Percentiles rank a stretch among this genome's conserved stretches.
Conservation (phyloP, 768 basidiomycete genomes). For the Exsudoporus frostii region DNA sequence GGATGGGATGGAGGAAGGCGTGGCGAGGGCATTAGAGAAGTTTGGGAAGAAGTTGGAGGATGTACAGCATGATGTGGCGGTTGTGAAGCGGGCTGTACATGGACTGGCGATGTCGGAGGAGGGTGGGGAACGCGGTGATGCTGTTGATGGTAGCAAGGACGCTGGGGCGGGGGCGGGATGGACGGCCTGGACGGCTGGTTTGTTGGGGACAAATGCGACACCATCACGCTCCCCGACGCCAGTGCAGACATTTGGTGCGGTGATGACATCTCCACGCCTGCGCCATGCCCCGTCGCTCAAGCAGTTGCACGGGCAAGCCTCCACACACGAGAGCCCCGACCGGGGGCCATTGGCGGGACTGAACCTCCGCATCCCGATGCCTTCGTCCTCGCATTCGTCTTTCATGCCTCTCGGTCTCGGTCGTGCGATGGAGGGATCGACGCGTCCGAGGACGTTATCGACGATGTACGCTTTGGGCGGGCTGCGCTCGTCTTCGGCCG, state of each 20-base stretch:
- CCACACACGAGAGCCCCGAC: conserved; percentile 3
- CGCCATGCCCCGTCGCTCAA: conserved; percentile 46
- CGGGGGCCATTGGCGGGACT: conserved; percentile 41
- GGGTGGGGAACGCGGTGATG: background rate
- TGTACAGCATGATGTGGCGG: conserved; percentile 72
- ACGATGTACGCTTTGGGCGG: conserved; percentile 67
- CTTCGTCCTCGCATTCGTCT: conserved; percentile 19
- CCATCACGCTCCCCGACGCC: conserved; percentile 38
- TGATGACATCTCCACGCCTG: conserved; percentile 64
- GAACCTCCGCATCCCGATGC: conserved; percentile 59
- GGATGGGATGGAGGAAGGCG: conserved; percentile 16
- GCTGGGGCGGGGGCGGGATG: conserved; percentile 21
- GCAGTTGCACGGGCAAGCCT: conserved; percentile 13
- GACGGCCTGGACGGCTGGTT: conserved; percentile 57
- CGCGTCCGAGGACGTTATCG: conserved; percentile 49
- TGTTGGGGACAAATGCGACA: conserved; percentile 39
- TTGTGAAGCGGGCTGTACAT: conserved; percentile 58
- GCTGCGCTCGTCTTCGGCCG: conserved; percentile 36
- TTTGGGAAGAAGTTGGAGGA: conserved; percentile 66
- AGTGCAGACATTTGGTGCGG: conserved; percentile 64
- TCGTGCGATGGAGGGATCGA: conserved; percentile 7
- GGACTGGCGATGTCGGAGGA: conserved; percentile 28
- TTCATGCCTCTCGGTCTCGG: conserved; percentile 20
- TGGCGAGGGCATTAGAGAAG: conserved; percentile 39
- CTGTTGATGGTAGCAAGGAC: background rate